These are phyloP conservation scores for Volvox reticuliferus DNA, from an alignment of 139 green algal genomes.

Conservation along the genomic window DNA sequence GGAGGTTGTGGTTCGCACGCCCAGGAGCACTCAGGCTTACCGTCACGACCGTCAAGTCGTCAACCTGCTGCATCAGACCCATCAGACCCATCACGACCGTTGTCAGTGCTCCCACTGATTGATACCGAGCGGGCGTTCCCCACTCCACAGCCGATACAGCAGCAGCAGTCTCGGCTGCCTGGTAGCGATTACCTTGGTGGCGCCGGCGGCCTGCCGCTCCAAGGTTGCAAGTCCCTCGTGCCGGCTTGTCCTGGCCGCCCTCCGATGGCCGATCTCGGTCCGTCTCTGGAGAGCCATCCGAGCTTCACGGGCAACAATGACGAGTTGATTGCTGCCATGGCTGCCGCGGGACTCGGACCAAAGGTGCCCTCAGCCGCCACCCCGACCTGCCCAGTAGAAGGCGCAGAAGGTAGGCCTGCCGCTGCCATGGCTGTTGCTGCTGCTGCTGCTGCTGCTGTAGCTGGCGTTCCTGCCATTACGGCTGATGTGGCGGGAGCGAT, in stretches of 20 bases:
- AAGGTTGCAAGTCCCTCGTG: background rate
- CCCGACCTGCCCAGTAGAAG: background rate
- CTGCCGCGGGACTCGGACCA: background rate
- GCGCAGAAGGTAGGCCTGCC: background rate
- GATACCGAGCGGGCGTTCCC: background rate
- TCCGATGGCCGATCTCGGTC: background rate
- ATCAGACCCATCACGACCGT: background rate
- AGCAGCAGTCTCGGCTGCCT: background rate
- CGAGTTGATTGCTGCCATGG: background rate
- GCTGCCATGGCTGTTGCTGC: background rate
- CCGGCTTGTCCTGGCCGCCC: background rate
- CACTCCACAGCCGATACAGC: background rate
- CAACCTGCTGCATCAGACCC: background rate
- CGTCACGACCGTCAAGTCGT: background rate
- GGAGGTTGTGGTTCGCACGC: background rate
- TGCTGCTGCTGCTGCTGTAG: background rate
- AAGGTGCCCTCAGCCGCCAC: background rate
- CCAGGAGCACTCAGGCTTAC: background rate
- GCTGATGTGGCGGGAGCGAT: too few relatives aligned
- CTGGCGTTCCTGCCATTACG: background rate
- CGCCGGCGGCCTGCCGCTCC: too few relatives aligned
- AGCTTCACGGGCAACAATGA: conserved; percentile 30
- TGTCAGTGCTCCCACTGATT: background rate
- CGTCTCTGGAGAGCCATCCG: background rate
- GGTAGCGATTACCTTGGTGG: too few relatives aligned